Evolutionary conservation across 371 early-diverging fungal genomes (phyloP).

Genomic region (Batkoa obscura): DNA sequence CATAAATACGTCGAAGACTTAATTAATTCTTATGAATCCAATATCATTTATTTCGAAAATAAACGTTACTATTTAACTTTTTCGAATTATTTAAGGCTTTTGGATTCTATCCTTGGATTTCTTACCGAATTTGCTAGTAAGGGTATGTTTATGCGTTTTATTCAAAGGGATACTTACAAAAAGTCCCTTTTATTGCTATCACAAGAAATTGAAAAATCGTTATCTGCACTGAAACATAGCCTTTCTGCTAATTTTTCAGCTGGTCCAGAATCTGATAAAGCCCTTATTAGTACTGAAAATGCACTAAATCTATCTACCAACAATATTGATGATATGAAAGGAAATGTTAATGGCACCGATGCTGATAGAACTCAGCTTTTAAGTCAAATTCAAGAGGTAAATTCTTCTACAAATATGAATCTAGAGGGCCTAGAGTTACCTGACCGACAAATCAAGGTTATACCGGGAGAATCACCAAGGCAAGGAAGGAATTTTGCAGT

Average conservation of each 20-base stretch:
- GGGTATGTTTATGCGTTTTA: constrained; percentile 1
- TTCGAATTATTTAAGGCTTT: not conserved
- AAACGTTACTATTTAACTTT: not conserved
- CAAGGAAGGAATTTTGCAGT: constrained; percentile 15
- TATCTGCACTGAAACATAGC: not conserved
- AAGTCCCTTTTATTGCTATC: not conserved
- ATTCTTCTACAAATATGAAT: constrained; percentile 8
- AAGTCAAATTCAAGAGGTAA: not conserved
- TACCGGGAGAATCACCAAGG: constrained; percentile 13
- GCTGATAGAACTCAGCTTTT: not conserved
- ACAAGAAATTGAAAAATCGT: not conserved
- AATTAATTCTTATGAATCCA: not conserved
- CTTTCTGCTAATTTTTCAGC: not conserved
- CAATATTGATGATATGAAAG: not conserved
- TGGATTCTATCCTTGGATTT: not conserved
- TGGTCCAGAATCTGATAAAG: not conserved
- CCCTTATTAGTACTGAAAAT: not conserved
- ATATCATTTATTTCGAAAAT: not conserved
- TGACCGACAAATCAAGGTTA: constrained; percentile 10
- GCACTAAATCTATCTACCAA: not conserved
- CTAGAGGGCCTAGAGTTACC: constrained; percentile 14
- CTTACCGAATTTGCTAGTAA: not conserved
- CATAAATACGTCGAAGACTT: constrained; percentile 1
- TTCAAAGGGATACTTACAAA: not conserved
- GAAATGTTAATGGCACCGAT: not conserved